These are phyloP conservation scores for Suhomyces terraborum DNA, from an alignment of 1,139 yeast genomes.

Conservation along the genomic window DNA sequence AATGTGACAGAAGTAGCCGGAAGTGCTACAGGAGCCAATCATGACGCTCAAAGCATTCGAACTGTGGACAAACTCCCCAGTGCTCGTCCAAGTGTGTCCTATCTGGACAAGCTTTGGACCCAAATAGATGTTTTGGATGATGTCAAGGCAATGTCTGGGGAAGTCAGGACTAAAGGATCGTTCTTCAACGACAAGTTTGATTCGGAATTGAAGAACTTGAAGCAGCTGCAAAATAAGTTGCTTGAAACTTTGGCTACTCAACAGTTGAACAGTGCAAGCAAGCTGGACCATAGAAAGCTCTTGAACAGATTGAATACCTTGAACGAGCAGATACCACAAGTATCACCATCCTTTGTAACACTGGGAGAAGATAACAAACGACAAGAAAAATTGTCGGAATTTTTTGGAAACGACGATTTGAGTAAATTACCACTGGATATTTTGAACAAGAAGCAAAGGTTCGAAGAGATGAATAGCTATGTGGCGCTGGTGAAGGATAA, in stretches of 20 bases:
- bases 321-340: constrained; percentile 4
- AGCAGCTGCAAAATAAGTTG: constrained; percentile 61
- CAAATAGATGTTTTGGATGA: constrained; percentile 87
- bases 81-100: constrained; percentile 53
- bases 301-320: constrained; percentile 12
- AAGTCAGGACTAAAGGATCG: constrained; percentile 53
- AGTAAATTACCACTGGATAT: constrained; percentile 17
- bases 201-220: constrained; percentile 54
- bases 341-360: constrained; percentile 2
- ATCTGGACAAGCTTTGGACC: constrained; percentile 81
- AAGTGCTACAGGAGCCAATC: constrained; percentile 1
- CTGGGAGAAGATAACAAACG: constrained; percentile 9
- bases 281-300: constrained; percentile 16
- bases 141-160: constrained; percentile 64
- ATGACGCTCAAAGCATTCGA: constrained; percentile 31
- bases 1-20: constrained; percentile 22
- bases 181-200: constrained; percentile 67
- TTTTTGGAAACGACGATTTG: constrained; percentile 21
- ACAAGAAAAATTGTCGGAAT: constrained; percentile 20
- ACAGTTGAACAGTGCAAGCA: constrained; percentile 22
- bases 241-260: constrained; percentile 56
- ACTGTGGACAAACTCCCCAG: constrained; percentile 50
- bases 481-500: constrained; percentile 38
- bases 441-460: constrained; percentile 32
- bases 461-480: constrained; percentile 41